Conservation (phyloP, 768 basidiomycete species). For the Auricularia sp. region DNA sequence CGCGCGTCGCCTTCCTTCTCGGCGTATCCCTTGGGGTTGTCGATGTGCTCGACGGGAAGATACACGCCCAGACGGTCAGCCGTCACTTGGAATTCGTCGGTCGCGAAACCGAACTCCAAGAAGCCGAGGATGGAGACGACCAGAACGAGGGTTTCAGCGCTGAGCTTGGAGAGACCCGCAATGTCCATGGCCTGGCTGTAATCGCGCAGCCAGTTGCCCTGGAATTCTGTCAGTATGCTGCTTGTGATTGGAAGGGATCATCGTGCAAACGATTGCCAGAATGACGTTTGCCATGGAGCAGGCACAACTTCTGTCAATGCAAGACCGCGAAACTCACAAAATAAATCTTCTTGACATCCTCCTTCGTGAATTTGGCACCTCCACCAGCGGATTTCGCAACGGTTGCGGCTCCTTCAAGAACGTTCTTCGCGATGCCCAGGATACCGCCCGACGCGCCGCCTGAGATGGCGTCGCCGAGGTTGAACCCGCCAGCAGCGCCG, state of each 20-base stretch:
- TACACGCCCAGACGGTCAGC: slow-evolving; percentile 68
- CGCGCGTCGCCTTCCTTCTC: slow-evolving; percentile 64
- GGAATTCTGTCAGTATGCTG: too few species aligned
- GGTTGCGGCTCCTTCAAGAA: slow-evolving; percentile 18
- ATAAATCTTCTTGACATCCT: slow-evolving; percentile 60
- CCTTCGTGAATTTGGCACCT: slow-evolving; percentile 50
- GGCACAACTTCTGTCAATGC: background rate
- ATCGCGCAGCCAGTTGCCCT: slow-evolving; percentile 66
- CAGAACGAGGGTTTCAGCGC: slow-evolving; percentile 52
- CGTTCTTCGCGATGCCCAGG: slow-evolving; percentile 39
- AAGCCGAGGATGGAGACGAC: slow-evolving; percentile 51
- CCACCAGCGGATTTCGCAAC: slow-evolving; percentile 26
- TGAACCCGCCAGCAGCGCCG: background rate
- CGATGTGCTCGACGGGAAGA: slow-evolving; percentile 68
- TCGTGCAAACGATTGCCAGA: background rate
- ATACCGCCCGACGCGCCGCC: slow-evolving; percentile 33
- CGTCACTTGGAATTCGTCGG: slow-evolving; percentile 63
- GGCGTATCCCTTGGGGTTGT: slow-evolving; percentile 68
- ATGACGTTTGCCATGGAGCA: background rate
- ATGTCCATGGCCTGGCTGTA: slow-evolving; percentile 71
- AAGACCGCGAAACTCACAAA: slow-evolving; percentile 32
- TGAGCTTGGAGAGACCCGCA: slow-evolving; percentile 55
- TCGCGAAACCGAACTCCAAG: slow-evolving; percentile 55
- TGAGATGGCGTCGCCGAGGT: slow-evolving; percentile 16
- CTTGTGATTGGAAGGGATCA: too few species aligned